phyloP scores from a whole-genome alignment of 768 basidiomycete species.

The Clavaria fumosa region DNA sequence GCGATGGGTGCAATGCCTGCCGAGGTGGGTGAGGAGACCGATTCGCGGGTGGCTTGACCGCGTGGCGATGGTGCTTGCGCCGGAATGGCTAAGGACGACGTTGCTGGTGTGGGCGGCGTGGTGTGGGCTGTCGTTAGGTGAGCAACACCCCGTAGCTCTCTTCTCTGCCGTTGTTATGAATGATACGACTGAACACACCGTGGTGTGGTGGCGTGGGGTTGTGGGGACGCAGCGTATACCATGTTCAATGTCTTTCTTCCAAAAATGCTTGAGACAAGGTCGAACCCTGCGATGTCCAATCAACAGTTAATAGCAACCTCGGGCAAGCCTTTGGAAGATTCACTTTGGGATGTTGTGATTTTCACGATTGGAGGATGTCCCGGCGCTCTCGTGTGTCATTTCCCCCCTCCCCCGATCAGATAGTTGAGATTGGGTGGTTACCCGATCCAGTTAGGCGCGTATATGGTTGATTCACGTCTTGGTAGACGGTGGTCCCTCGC shows the following conservation, averaged over 20 bases:
- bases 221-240: slow-evolving; percentile 46
- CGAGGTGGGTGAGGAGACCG: slow-evolving; percentile 40
- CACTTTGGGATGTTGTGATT: slow-evolving; percentile 74
- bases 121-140: slow-evolving; percentile 65
- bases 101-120: slow-evolving; percentile 67
- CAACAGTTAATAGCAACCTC: no score
- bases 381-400: slow-evolving; percentile 53
- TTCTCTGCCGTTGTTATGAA: no score
- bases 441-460: slow-evolving; percentile 59
- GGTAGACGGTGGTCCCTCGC: slow-evolving; percentile 64
- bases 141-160: slow-evolving; percentile 17
- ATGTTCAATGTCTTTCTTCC: slow-evolving; percentile 93
- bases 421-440: not conserved
- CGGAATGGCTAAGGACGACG: slow-evolving; percentile 66
- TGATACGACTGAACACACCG: no score
- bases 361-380: slow-evolving; percentile 78
- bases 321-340: slow-evolving; percentile 37
- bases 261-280: slow-evolving; percentile 59
- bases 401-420: not conserved
- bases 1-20: slow-evolving; percentile 28
- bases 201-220: no score
- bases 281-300: slow-evolving; percentile 12
- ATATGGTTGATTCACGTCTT: slow-evolving; percentile 52
- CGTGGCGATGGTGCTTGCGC: slow-evolving; percentile 47
- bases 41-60: slow-evolving; percentile 56